Conservation (phyloP, 129 eudicot species). For the Helianthus tuberosus region DNA sequence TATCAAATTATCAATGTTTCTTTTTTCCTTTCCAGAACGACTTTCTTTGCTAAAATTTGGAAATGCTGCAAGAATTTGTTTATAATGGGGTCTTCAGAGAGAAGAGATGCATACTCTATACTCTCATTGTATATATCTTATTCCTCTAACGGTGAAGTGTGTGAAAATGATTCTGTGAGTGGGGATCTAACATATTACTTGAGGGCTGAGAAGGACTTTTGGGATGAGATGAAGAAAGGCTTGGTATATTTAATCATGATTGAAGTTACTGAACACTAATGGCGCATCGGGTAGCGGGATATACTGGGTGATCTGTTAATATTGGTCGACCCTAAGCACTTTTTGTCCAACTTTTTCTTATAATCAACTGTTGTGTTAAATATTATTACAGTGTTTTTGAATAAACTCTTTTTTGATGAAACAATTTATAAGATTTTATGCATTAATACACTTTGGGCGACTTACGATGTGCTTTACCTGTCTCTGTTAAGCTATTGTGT, state of each 20-base stretch:
- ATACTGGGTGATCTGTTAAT: neutral
- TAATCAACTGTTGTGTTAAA: neutral
- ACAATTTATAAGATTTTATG: neutral
- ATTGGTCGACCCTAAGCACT: neutral
- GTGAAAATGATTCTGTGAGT: constrained; percentile 30
- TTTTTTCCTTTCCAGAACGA: constrained; percentile 43
- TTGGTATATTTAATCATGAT: constrained; percentile 54
- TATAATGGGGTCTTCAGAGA: constrained; percentile 67
- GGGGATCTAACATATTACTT: constrained; percentile 53
- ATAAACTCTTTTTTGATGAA: neutral
- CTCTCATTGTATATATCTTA: constrained; percentile 78
- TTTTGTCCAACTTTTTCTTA: neutral
- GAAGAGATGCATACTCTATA: constrained; percentile 81
- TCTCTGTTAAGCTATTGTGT: neutral
- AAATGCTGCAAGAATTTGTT: constrained; percentile 73
- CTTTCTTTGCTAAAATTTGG: constrained; percentile 60
- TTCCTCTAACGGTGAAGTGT: constrained; percentile 44
- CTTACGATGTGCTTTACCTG: neutral
- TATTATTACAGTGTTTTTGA: neutral
- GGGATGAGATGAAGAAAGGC: constrained; percentile 91
- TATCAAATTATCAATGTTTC: constrained; percentile 5
- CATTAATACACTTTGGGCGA: neutral
- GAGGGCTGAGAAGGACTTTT: constrained; percentile 61
- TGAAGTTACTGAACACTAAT: neutral
- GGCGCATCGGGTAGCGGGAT: neutral